Base-by-base conservation (phyloP, 768 basidiomycete species). In the Mycena maculata region DNA sequence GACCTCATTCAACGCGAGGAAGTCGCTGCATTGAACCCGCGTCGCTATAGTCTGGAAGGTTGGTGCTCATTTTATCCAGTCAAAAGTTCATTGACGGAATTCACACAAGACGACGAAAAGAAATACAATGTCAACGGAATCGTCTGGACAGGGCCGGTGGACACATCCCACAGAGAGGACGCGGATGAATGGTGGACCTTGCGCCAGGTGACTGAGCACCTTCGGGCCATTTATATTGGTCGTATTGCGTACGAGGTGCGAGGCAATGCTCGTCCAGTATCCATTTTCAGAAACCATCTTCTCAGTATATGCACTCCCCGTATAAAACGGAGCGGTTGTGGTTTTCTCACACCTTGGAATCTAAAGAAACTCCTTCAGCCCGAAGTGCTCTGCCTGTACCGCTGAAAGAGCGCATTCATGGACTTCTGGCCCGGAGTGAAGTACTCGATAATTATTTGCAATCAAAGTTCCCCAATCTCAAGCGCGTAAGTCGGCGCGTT, bases 311-410 rank as follows among this genome's bases (percentile, higher is more conserved):
- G 92, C 93, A 96, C 76, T 91, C 92, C 12, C 90, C 92, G 0
- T 90, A 87, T 60, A 95, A 94, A 81, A 92, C 90, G 0, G 94
- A 95, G 78, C 86, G 93, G 0, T 83, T 93, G 8, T 97, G 65
- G 94, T 96, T 96, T 80, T 92, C 94, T 1, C 90, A 92, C 72
- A 82, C 93, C 18, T 83, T 98, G 11, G 96, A 98, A 78, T 89
- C 89, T 3, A 83, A 85, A 63, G 76, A 79, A 9, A 63, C 81
- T 27, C 81, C 83, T 5, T 77, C 78, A 1, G 71, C 78, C 4
- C 76, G 78, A 27, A 81, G 76, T 60, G 73, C 75, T 1, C 78
- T 77, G 3, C 73, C 79, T 0, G 69, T 77, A 3, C 61, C 76
- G 2, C 72, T 76, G 69, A 89, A 89, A 71, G 81, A 78, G 73